Percentiles rank a stretch among this genome's conserved stretches.
phyloP scores from a whole-genome alignment of 176 grass and related monocot genomes.

The Aechmea fasciata region DNA sequence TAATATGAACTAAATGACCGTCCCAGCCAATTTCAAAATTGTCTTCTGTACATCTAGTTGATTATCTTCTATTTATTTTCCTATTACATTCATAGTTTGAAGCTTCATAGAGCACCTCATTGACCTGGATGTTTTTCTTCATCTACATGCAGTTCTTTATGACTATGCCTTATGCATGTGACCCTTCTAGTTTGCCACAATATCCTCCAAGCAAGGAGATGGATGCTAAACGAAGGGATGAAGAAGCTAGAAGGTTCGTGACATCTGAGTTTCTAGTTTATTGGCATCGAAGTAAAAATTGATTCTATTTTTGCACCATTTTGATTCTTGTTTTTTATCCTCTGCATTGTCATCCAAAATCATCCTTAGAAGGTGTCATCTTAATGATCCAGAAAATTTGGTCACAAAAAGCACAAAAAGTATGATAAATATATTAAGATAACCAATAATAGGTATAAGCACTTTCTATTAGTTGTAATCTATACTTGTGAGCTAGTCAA shows the following conservation, averaged over 20 bases:
- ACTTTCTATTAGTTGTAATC: too few relatives aligned
- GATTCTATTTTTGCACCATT: neutral
- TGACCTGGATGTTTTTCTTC: neutral
- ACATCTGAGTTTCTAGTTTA: neutral
- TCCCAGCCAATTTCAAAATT: too few relatives aligned
- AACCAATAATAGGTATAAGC: too few relatives aligned
- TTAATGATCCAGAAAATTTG: neutral
- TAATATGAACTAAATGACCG: too few relatives aligned
- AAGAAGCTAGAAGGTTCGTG: conserved; percentile 2
- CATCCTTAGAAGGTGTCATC: neutral
- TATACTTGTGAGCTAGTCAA: too few relatives aligned
- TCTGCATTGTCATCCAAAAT: neutral
- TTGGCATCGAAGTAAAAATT: neutral
- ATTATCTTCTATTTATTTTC: too few relatives aligned
- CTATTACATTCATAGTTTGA: too few relatives aligned
- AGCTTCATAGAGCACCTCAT: neutral
- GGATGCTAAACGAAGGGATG: conserved; percentile 6
- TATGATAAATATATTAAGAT: neutral
- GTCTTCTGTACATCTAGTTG: too few relatives aligned
- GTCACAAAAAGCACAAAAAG: neutral
- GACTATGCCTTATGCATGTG: conserved; percentile 2
- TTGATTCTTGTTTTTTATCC: neutral
- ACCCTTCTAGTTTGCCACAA: conserved; percentile 1
- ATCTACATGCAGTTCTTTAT: neutral
- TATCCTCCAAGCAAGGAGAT: conserved; percentile 5